phyloP scores from a whole-genome alignment of 371 early-diverging fungal species.

The Mucor circinelloides region DNA sequence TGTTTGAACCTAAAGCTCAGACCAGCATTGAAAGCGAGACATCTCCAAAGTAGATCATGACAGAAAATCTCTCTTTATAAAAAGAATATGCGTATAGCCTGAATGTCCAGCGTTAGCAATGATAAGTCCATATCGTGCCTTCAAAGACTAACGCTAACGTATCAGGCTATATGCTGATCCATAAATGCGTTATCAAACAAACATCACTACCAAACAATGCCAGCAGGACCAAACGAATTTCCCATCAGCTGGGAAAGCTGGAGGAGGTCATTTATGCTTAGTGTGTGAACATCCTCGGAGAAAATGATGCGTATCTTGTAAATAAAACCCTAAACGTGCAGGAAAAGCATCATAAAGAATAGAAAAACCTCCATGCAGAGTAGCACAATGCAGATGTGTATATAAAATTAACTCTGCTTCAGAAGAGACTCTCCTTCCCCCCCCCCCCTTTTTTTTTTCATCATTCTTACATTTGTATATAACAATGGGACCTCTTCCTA shows the following conservation, averaged over 20 bases:
- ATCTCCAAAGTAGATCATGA: too few relatives aligned
- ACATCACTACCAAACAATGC: neutral
- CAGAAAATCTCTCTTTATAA: too few relatives aligned
- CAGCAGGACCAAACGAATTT: neutral
- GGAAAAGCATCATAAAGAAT: neutral
- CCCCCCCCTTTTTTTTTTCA: neutral
- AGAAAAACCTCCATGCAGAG: neutral
- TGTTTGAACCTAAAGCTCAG: too few relatives aligned
- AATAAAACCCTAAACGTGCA: neutral
- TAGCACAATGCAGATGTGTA: neutral
- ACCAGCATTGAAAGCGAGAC: too few relatives aligned
- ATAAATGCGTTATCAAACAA: neutral
- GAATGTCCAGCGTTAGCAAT: too few relatives aligned
- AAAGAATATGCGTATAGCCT: too few relatives aligned
- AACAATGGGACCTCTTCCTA: slow-evolving; percentile 12
- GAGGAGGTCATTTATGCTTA: neutral
- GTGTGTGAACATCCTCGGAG: slow-evolving; percentile 10
- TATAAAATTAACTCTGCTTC: neutral
- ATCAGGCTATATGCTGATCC: neutral
- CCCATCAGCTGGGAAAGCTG: neutral
- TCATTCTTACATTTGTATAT: neutral
- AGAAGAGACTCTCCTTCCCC: neutral
- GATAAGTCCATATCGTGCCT: too few relatives aligned
- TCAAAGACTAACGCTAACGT: neutral
- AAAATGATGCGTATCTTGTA: neutral